phyloP scores from a whole-genome alignment of 306 rosid genomes.

The Ceratonia siliqua region DNA sequence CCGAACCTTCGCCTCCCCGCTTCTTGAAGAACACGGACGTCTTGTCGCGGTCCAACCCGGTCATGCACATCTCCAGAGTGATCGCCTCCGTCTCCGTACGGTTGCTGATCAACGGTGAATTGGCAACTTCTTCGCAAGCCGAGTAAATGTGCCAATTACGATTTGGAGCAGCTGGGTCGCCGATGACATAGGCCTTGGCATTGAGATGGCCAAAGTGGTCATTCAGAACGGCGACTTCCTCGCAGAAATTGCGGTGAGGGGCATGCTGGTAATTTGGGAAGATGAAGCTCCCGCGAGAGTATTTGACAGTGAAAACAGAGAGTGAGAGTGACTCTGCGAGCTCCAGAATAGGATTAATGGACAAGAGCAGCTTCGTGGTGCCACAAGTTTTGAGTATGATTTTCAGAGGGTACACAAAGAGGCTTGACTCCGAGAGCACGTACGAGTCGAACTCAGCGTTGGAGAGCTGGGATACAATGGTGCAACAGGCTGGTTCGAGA shows the following conservation, averaged over 20 bases:
- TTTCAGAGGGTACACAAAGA: constrained; percentile 48
- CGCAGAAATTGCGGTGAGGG: constrained; percentile 57
- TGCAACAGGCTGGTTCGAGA: constrained; percentile 60
- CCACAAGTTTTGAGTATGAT: constrained; percentile 67
- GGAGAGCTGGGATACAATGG: constrained; percentile 53
- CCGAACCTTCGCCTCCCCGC: neutral
- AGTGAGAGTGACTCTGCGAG: constrained; percentile 48
- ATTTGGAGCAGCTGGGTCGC: constrained; percentile 38
- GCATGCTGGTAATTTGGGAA: constrained; percentile 58
- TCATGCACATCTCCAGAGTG: constrained; percentile 61
- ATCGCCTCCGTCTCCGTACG: constrained; percentile 2
- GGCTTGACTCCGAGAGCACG: constrained; percentile 71
- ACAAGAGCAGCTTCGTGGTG: constrained; percentile 55
- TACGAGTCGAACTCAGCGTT: constrained; percentile 60
- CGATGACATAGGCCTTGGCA: constrained; percentile 48
- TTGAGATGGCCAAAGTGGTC: constrained; percentile 39
- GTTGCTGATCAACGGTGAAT: neutral
- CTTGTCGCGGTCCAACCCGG: constrained; percentile 46
- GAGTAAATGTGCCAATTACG: constrained; percentile 61
- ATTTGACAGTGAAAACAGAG: constrained; percentile 43
- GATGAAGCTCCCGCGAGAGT: constrained; percentile 61
- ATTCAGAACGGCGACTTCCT: constrained; percentile 50
- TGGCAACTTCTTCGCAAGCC: constrained; percentile 23
- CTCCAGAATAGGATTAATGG: constrained; percentile 44
- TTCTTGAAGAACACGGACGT: constrained; percentile 59